Base-by-base conservation (phyloP, 371 early-diverging fungal genomes). In the Parasitella parasitica region DNA sequence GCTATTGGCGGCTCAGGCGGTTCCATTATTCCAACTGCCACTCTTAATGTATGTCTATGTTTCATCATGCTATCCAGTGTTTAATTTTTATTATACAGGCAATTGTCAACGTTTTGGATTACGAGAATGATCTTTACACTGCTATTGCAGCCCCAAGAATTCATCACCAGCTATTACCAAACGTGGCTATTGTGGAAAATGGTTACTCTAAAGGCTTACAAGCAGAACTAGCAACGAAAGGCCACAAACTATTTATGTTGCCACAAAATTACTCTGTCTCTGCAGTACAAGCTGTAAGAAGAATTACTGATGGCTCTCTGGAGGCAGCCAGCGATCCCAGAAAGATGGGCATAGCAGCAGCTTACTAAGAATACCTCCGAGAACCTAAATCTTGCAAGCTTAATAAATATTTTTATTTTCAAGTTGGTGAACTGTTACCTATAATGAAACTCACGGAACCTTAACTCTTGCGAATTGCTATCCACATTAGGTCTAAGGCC, bases 1-100 rank as follows among this genome's bases (percentile, higher is more conserved):
- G 88, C 93, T 3, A 59, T 91, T n/a, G 99, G 99, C 4, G 99
- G 91, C 11, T 89, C 93, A 54, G 99, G 99, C 18, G 99, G 99
- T 9, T 90, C 94, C 41, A 76, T 91, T 63, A 99, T 99, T 61
- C 86, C 93, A 6, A 97, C 97, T 0, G 78, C 94, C 11, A 90
- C 93, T 0, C 62, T 95, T 1, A 86, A 91, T 66, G 90, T 91
- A 76, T 63, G 65, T 54, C n/a, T n/a, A n/a, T n/a, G n/a, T n/a
- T n/a, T n/a, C n/a, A n/a, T n/a, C n/a, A n/a, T n/a, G n/a, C n/a
- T n/a, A n/a, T n/a, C n/a, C n/a, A n/a, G n/a, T n/a, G n/a, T n/a
- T n/a, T n/a, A 27, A 15, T 13, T 20, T 28, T 20, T 34, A 22
- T 1, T 9, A 24, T 54, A 13, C 79, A 90, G 86, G 70, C 82